phyloP scores from a whole-genome alignment of 495 filamentous ascomycete genomes.

The Recurvomyces mirabilis region DNA sequence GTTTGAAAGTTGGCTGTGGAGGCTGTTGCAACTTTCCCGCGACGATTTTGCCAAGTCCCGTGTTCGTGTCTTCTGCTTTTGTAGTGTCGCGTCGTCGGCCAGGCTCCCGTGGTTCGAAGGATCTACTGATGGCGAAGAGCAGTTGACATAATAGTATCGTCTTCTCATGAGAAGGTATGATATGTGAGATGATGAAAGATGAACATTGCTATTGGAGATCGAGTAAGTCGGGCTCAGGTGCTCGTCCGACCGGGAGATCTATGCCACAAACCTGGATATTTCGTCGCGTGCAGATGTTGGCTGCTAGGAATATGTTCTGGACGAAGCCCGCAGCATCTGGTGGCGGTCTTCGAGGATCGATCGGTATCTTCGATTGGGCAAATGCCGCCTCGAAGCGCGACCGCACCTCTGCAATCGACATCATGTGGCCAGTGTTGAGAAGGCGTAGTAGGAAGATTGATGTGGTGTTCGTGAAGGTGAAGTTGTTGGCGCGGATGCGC shows the following conservation, averaged over 20 bases:
- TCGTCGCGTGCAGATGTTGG: constrained; percentile 3
- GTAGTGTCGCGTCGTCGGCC: constrained; percentile 7
- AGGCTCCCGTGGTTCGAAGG: constrained; percentile 3
- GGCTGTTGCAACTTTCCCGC: constrained; percentile 13
- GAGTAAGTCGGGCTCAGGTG: constrained; percentile 3
- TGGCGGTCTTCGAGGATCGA: too few species aligned
- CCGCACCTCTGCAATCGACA: too few species aligned
- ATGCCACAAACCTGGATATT: constrained; percentile 11
- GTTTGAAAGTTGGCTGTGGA: constrained; percentile 10
- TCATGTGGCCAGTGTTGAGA: too few species aligned
- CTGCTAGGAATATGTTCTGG: not conserved
- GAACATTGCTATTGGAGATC: not conserved
- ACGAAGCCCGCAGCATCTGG: not conserved
- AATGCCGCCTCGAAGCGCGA: too few species aligned
- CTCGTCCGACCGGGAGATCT: not conserved
- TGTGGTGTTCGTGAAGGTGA: too few species aligned
- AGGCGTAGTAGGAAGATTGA: too few species aligned
- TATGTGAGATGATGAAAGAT: not conserved
- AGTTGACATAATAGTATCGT: not conserved
- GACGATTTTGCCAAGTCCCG: constrained; percentile 7
- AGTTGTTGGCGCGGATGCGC: too few species aligned
- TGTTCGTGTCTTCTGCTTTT: constrained; percentile 2
- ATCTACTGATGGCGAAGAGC: constrained; percentile 6
- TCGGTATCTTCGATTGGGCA: too few species aligned
- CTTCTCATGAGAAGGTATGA: not conserved